Base-by-base conservation (phyloP, 2,329 filamentous ascomycete species). In the Colletotrichum tamarilloi region DNA sequence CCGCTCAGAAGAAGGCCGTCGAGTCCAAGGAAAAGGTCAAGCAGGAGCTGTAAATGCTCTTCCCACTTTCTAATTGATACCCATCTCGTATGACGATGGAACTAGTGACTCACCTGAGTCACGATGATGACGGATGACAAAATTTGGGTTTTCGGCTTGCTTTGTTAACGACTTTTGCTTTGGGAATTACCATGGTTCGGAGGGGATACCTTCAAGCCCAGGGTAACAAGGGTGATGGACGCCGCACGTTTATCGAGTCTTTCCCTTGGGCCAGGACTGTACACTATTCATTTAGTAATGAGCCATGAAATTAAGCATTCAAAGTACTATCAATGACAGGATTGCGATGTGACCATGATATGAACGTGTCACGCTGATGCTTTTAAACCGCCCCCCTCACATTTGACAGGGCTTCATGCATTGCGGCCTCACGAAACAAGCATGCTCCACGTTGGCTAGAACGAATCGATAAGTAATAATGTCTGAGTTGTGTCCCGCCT, bases 11-110 rank as follows among this genome's bases (percentile, higher is more conserved):
- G 79, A 85, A 88, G 80, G 85, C 85, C 14, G 78, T 77, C 3
- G 80, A 86, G 68, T 74, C 76, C n/a, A 79, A 80, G 74, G 78
- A 83, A 53, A 82, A 86, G 67, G 74, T 78, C 8, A 85, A 86
- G 76, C 82, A 87, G 74, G 88, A 90, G 81, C 79, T 90, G 78
- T 90, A 82, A 85, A 72, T 2, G 24, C n/a, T 16, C 58, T 46
- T 42, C 5, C 12, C 35, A 30, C 19, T 2, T 62, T 22, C 19
- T 49, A 22, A 55, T 35, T 58, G 14, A 49, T 28, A 30, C 14
- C 14, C 38, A 53, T 12, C 28, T 38, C 49, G 16, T 28, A 32
- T 4, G 12, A 65, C 0, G 16, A 42, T 14, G 53, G 55, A 26
- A 30, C 64, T 35, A n/a, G 46, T 65, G 70, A 32, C 59, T 66